Base-by-base conservation (phyloP, 1,284 basidiomycete species). In the Microbotryum scabiosae region DNA sequence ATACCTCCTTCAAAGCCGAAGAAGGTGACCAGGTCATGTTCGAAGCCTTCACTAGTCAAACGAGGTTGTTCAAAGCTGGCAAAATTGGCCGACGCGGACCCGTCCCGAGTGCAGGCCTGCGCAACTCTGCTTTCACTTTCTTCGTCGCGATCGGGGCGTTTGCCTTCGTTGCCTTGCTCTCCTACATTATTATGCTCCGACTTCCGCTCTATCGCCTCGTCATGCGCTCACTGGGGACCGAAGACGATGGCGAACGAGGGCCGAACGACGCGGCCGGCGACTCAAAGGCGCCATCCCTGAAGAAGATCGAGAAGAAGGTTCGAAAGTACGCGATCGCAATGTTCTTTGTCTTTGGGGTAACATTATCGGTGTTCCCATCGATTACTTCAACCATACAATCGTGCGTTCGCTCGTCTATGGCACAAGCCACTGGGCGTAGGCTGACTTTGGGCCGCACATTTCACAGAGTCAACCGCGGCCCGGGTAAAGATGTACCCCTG, bases 311-410 rank as follows among this genome's bases (percentile, higher is more conserved):
- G 49, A 65, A 66, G 54, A 73, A 73, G 48, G 66, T 73, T 32
- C 60, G 69, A n/a, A 61, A 61, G 20, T 59, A 71, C 8, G 72
- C 71, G 14, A 23, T 70, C 45, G 55, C 69, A 14, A 60, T 72
- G 49, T 69, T 69, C 28, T 64, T 65, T 56, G 63, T 69, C 21
- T 73, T 70, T 47, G 59, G 57, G 25, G 56, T 73, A 50, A 73
- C 72, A 7, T 59, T 73, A 5, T 60, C 68, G 18, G 64, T 73
- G 5, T 73, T 73, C 47, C 72, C 72, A 6, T 59, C 65, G 25
- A 69, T 73, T 53, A 73, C 72, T 8, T 59, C 63, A 6, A 64
- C 64, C 21, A 67, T 73, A 51, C 36, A 41, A 41, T 41, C 36
- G 36, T 41, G 36, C 36, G 32, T 21, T 49, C 26, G 36, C 36